Percentiles rank a stretch among this genome's conserved stretches.
Conservation (phyloP, 2,329 filamentous ascomycete genomes). For the Venturia nashicola region DNA sequence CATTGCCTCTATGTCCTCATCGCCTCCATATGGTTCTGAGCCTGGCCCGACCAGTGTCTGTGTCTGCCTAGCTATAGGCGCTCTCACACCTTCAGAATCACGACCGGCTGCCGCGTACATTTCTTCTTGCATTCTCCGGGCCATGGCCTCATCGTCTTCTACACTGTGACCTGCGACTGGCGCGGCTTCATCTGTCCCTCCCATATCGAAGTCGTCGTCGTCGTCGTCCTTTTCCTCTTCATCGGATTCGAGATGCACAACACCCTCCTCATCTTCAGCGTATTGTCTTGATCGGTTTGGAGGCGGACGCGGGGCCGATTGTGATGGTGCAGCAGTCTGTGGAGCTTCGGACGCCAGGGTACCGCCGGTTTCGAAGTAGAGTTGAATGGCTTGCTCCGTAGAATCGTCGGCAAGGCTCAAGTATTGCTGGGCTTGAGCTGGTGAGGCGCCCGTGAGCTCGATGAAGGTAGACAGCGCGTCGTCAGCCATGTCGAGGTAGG, state of each 20-base stretch:
- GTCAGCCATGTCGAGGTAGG: constrained; percentile 30
- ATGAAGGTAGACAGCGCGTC: constrained; percentile 63
- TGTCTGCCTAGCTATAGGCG: constrained; percentile 80
- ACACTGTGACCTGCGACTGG: not conserved
- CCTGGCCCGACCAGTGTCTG: constrained; percentile 78
- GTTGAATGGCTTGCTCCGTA: constrained; percentile 71
- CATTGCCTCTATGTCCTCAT: constrained; percentile 45
- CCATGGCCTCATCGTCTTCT: constrained; percentile 90
- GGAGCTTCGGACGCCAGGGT: constrained; percentile 20
- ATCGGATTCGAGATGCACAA: constrained; percentile 68
- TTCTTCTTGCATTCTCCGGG: constrained; percentile 81
- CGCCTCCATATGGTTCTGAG: constrained; percentile 30
- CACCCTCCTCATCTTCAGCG: constrained; percentile 41
- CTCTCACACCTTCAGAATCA: constrained; percentile 56
- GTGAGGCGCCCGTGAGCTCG: constrained; percentile 64
- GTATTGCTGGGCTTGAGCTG: constrained; percentile 67
- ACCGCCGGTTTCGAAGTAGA: constrained; percentile 74
- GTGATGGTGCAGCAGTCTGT: constrained; percentile 13
- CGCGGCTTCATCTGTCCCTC: constrained; percentile 14
- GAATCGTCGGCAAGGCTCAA: constrained; percentile 76
- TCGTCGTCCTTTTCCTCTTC: constrained; percentile 48
- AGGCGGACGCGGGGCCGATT: constrained; percentile 18
- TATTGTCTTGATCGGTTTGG: constrained; percentile 24
- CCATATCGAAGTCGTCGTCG: constrained; percentile 27
- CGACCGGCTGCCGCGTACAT: constrained; percentile 49